Evolutionary conservation across 352 stramenopile species (phyloP).

Genomic region (Phytophthora boehmeriae): DNA sequence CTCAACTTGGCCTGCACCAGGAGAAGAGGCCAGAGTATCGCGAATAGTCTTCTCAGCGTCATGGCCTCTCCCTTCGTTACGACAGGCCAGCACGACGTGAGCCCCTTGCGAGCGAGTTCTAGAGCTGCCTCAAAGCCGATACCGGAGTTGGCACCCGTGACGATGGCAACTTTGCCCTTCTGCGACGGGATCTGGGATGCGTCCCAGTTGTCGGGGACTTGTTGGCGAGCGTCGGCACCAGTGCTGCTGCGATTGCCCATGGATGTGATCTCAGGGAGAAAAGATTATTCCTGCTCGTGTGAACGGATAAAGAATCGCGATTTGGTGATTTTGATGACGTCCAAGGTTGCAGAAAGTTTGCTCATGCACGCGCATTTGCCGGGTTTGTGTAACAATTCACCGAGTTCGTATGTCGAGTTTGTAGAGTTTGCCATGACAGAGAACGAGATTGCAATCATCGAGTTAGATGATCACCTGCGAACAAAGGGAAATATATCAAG

Average conservation of each 20-base stretch:
- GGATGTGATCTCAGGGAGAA: no score
- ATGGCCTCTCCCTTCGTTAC: slow-evolving; percentile 26
- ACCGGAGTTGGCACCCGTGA: slow-evolving; percentile 36
- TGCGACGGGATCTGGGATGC: slow-evolving; percentile 26
- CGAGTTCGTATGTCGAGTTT: no score
- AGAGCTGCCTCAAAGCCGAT: slow-evolving; percentile 25
- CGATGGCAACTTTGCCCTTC: slow-evolving; percentile 32
- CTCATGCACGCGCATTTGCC: no score
- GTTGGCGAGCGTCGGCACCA: slow-evolving; percentile 5
- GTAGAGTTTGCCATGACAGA: no score
- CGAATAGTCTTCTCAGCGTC: slow-evolving; percentile 30
- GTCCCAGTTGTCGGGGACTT: slow-evolving; percentile 27
- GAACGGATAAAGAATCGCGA: no score
- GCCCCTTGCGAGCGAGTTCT: slow-evolving; percentile 23
- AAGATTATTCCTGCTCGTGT: no score
- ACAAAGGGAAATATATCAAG: no score
- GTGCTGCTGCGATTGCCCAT: slow-evolving; percentile 24
- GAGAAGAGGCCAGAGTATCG: slow-evolving; percentile 6
- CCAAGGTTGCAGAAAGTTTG: no score
- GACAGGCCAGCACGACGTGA: slow-evolving; percentile 40
- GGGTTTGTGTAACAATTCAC: no score
- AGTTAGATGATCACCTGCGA: no score
- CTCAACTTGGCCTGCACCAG: slow-evolving; percentile 39
- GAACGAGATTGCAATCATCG: no score
- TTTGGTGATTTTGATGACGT: no score